Evolutionary conservation across 495 filamentous ascomycete genomes (phyloP).

Genomic region (Venustampulla echinocandica): DNA sequence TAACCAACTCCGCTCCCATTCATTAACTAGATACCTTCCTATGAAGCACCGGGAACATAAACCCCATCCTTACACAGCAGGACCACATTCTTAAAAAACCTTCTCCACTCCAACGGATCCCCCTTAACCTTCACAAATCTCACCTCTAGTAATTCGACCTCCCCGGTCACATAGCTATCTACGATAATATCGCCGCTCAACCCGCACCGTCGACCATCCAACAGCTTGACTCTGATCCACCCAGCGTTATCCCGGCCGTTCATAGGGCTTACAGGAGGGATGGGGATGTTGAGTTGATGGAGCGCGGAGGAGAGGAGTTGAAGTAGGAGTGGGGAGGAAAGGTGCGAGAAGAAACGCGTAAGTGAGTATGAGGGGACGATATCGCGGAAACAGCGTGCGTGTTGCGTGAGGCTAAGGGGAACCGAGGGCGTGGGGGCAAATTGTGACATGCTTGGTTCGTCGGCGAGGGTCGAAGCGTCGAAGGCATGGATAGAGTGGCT

Average conservation of each 20-base stretch:
- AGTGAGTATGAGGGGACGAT: slow-evolving; percentile 72
- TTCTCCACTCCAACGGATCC: slow-evolving; percentile 92
- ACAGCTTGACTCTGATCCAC: slow-evolving; percentile 60
- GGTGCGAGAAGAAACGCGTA: slow-evolving; percentile 83
- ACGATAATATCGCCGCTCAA: slow-evolving; percentile 79
- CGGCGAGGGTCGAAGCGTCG: slow-evolving; percentile 60
- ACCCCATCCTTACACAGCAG: slow-evolving; percentile 78
- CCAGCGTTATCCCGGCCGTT: slow-evolving; percentile 36
- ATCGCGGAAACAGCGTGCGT: slow-evolving; percentile 78
- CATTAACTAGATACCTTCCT: too few species aligned
- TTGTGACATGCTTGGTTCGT: slow-evolving; percentile 88
- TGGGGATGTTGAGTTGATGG: slow-evolving; percentile 72
- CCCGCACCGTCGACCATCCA: slow-evolving; percentile 70
- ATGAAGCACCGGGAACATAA: slow-evolving; percentile 23
- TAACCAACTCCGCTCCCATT: too few species aligned
- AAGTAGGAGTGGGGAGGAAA: slow-evolving; percentile 68
- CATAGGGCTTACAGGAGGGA: slow-evolving; percentile 38
- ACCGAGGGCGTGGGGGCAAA: slow-evolving; percentile 78
- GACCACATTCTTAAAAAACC: slow-evolving; percentile 91
- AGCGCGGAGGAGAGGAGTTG: slow-evolving; percentile 72
- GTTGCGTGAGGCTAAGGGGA: slow-evolving; percentile 73
- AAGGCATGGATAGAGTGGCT: slow-evolving; percentile 25
- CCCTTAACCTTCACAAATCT: slow-evolving; percentile 91
- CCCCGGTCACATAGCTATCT: slow-evolving; percentile 48
- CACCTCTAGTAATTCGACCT: slow-evolving; percentile 64